Evolutionary conservation across 306 rosid species (phyloP).

Genomic region (Dryas drummondii): DNA sequence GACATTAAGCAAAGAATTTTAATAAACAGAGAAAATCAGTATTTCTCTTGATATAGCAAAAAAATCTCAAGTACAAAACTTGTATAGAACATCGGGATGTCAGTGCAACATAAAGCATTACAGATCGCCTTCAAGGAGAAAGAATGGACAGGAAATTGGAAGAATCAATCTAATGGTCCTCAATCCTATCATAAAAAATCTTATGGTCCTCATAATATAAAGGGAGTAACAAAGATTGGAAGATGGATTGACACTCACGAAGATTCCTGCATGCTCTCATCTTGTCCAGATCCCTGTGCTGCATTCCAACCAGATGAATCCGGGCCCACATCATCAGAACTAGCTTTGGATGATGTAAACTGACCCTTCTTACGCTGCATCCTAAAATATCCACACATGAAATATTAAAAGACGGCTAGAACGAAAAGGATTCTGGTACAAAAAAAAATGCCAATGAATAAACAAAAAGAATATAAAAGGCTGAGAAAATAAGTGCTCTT

Average conservation of each 20-base stretch:
- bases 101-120: neutral
- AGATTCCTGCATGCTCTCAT: slow-evolving; percentile 48
- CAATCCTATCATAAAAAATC: neutral
- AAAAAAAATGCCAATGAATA: neutral
- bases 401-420: neutral
- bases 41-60: neutral
- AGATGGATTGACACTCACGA: slow-evolving; percentile 33
- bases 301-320: slow-evolving; percentile 32
- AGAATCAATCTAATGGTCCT: neutral
- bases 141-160: slow-evolving; percentile 12
- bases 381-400: slow-evolving; percentile 30
- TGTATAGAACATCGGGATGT: neutral
- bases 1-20: slow-evolving; percentile 4
- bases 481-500: neutral
- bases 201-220: slow-evolving; percentile 5
- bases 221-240: neutral
- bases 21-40: neutral
- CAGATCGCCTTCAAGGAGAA: neutral
- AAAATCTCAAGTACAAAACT: neutral
- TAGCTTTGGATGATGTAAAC: slow-evolving; percentile 47
- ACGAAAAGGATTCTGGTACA: slow-evolving; percentile 4
- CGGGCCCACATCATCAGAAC: slow-evolving; percentile 42
- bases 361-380: slow-evolving; percentile 67
- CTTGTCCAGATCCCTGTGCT: slow-evolving; percentile 45
- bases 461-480: neutral